Evolutionary conservation across 139 green algal species (phyloP), one percentile per base, ranked within the genome.

Genomic region (Microglena sp.): DNA sequence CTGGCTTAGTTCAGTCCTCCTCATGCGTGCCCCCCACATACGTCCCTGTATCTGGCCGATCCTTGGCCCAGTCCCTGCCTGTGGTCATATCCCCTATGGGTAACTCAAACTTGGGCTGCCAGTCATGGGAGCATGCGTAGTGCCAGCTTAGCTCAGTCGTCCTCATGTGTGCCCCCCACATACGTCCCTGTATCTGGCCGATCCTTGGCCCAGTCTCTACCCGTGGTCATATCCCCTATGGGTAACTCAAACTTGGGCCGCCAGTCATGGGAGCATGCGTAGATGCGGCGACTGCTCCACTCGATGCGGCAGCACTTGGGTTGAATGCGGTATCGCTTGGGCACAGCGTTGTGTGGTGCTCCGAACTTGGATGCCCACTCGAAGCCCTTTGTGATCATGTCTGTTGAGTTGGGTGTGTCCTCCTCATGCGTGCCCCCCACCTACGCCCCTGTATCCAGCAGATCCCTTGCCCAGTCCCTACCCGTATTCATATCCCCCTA

Each of bases 321-420:
- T 60, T 77, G 50, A 15, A 60, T 54, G 15, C 62, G 32, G 27
- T 73, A 77, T 5, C 40, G 43, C 66, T 69, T 70, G 33, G 71
- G 33, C 18, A 8, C 5, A 2, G 53, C 32, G 32, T 77, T 72
- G 21, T 32, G 40, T 22, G 70, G 70, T 26, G 50, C n/a, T 21
- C 70, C 70, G 35, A 66, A 77, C 58, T 77, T 77, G 40, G 53
- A 64, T 1, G 70, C 70, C 70, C 70, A 77, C 64, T 77, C 70
- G 43, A 45, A 77, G 2, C 70, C 70, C 34, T 63, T 67, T 5
- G n/a, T 67, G 1, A 77, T 36, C 70, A 77, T 77, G 60, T 77
- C 70, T 77, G n/a, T n/a, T n/a, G n/a, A 50, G n/a, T n/a, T n/a
- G n/a, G n/a, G n/a, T n/a, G n/a, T n/a, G n/a, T n/a, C n/a, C n/a